phyloP scores from a whole-genome alignment of 2,329 filamentous ascomycete species.

The Phialemonium atrogriseum region DNA sequence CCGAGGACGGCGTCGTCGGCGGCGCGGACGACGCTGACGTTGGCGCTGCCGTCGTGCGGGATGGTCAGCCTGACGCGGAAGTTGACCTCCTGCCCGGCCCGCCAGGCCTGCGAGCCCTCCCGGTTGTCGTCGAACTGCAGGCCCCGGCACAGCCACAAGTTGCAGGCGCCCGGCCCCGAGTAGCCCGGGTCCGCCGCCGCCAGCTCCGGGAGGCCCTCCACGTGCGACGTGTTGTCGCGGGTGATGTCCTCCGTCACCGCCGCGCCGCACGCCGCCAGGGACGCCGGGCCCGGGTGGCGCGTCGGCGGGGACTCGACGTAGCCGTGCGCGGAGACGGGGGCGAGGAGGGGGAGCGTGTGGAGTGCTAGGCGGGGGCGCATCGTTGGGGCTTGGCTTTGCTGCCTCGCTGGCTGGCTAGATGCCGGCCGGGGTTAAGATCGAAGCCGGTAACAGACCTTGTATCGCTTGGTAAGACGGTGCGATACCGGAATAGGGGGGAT shows the following conservation, averaged over 20 bases:
- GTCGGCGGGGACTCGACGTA: constrained; percentile 4
- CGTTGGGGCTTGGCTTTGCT: too few species aligned
- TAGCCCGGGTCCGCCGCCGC: constrained; percentile 5
- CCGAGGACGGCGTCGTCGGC: constrained; percentile 33
- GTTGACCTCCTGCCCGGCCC: constrained; percentile 25
- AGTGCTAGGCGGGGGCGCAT: too few species aligned
- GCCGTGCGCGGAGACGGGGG: constrained; percentile 4
- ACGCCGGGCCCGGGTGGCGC: constrained; percentile 3
- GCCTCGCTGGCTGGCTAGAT: too few species aligned
- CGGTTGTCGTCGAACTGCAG: constrained; percentile 21
- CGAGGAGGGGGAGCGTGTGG: background rate
- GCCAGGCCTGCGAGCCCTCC: constrained; percentile 18
- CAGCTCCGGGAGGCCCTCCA: constrained; percentile 8
- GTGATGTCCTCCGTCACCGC: constrained; percentile 8
- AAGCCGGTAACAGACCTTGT: too few species aligned
- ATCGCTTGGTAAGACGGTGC: too few species aligned
- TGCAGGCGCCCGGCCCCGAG: constrained; percentile 3
- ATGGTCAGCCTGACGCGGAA: constrained; percentile 27
- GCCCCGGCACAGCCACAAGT: constrained; percentile 22
- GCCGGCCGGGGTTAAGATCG: too few species aligned
- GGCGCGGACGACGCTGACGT: constrained; percentile 32
- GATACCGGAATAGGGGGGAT: too few species aligned
- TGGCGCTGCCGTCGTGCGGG: constrained; percentile 31
- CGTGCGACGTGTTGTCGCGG: constrained; percentile 9
- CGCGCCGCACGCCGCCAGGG: constrained; percentile 2